Evolutionary conservation across 768 basidiomycete genomes (phyloP), one percentile per base, ranked within the genome.

Genomic region (Tylopilus cervinicoccineus): DNA sequence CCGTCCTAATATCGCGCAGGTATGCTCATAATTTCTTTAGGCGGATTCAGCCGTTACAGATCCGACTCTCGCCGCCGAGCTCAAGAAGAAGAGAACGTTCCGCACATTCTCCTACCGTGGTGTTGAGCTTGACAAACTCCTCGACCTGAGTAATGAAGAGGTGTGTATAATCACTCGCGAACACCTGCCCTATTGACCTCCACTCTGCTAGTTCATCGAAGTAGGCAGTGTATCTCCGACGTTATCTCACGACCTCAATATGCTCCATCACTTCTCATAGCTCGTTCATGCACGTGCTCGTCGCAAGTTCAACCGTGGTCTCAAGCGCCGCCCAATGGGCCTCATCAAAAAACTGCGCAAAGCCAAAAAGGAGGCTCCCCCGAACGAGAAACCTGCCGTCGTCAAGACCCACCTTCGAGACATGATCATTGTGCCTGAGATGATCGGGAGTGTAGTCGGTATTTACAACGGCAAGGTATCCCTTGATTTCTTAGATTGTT

Each of bases 361-460:
- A 74, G 92, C 96, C 50, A 99, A 99, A 84, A 98, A 95, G 78
- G 93, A 97, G 72, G 93, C 93, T n/a, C 89, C 83, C 48, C 90
- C 95, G 59, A 96, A 97, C 74, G 94, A 98, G 77, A 98, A 99
- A 80, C 96, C 96, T 51, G 80, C 92, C 44, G 89, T 93, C 60
- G 95, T 99, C 66, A 99, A 98, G 82, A 99, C 96, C 49, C 96
- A 99, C 74, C 79, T 99, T 61, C 92, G 96, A 64, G 86, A 98
- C 76, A 98, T 99, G 96, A 95, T 98, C 72, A 86, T 99, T 72
- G 96, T 99, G 51, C 96, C 96, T 42, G 96, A 99, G 79, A 98
- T 99, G 96, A 97, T 99, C 72, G 96, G 96, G 53, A 87, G 84
- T 63, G 91, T 98, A 58, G 84, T 97, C 55, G 96, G 96, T 54